phyloP scores from a whole-genome alignment of 371 early-diverging fungal species.

The Saksenaea vasiformis region DNA sequence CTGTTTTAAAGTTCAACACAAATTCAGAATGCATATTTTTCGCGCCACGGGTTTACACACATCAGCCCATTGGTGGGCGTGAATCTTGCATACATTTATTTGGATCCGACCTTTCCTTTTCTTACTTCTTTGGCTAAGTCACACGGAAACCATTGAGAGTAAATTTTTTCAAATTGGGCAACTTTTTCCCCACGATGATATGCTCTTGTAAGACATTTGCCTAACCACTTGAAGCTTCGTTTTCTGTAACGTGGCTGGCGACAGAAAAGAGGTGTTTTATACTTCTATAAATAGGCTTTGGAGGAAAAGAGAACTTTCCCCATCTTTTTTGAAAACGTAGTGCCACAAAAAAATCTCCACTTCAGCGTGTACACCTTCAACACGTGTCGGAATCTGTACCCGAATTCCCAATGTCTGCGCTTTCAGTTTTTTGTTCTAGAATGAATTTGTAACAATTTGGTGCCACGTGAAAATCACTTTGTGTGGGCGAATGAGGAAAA shows the following conservation, averaged over 20 bases:
- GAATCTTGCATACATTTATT: not conserved
- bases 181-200: conserved; percentile 4
- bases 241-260: conserved; percentile 6
- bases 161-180: conserved; percentile 4
- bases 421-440: not conserved
- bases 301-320: not conserved
- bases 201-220: not conserved
- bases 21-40: too few species aligned
- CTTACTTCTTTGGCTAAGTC: not conserved
- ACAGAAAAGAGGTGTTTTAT: not conserved
- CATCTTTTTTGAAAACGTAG: not conserved
- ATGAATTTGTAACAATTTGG: not conserved
- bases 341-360: conserved; percentile 4
- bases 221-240: not conserved
- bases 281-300: not conserved
- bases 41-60: conserved; percentile 5
- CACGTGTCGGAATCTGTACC: conserved; percentile 3
- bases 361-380: not conserved
- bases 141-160: not conserved
- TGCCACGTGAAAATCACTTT: too few species aligned
- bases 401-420: not conserved
- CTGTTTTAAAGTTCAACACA: too few species aligned
- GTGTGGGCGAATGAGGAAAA: too few species aligned
- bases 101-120: not conserved
- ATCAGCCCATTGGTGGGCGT: conserved; percentile 3